Percentiles rank a stretch among this genome's conserved stretches.
Conservation (phyloP, 306 rosid genomes). For the Vigna reflexopilosa region DNA sequence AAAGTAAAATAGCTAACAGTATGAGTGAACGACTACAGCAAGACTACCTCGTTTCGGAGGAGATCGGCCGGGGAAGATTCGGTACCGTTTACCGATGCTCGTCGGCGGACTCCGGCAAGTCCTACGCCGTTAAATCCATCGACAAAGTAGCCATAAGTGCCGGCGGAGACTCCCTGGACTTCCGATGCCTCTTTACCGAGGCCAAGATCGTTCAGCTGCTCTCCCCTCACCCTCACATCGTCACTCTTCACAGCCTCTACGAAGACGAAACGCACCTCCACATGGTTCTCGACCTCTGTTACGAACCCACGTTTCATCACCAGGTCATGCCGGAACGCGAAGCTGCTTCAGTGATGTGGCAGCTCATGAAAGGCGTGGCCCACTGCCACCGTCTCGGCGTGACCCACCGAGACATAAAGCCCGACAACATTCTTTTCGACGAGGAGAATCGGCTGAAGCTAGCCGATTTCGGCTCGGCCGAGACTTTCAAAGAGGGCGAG, state of each 20-base stretch:
- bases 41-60: constrained; percentile 58
- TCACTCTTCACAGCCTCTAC: constrained; percentile 54
- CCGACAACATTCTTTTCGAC: constrained; percentile 68
- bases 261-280: constrained; percentile 67
- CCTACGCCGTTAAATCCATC: constrained; percentile 65
- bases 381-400: constrained; percentile 75
- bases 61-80: constrained; percentile 77
- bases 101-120: constrained; percentile 34
- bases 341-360: constrained; percentile 52
- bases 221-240: constrained; percentile 62
- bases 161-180: constrained; percentile 67
- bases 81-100: constrained; percentile 68
- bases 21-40: constrained; percentile 61
- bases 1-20: not conserved
- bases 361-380: constrained; percentile 63
- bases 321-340: constrained; percentile 51
- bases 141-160: constrained; percentile 52
- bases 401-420: constrained; percentile 77
- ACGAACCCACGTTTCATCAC: constrained; percentile 53
- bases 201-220: constrained; percentile 62
- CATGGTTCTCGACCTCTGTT: constrained; percentile 70
- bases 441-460: constrained; percentile 46
- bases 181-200: constrained; percentile 62
- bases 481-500: constrained; percentile 51
- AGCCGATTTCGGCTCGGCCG: constrained; percentile 77